These are phyloP conservation scores for Xylaria curta DNA, from an alignment of 495 filamentous ascomycete genomes.

Conservation along the genomic window DNA sequence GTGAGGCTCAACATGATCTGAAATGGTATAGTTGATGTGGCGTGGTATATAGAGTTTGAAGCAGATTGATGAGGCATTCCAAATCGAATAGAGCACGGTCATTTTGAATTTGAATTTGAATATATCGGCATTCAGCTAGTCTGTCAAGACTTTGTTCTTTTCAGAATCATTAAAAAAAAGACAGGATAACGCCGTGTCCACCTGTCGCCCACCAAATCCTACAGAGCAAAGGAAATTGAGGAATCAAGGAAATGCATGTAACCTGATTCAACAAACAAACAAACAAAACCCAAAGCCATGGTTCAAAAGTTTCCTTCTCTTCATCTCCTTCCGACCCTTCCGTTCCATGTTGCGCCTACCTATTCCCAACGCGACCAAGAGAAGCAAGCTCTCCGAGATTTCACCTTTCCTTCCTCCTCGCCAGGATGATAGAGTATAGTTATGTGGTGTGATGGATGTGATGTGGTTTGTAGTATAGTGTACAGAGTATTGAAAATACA, in stretches of 20 bases:
- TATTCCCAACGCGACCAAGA: neutral
- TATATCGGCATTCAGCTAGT: neutral
- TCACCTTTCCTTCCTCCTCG: neutral
- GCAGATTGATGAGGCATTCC: neutral
- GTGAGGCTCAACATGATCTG: neutral
- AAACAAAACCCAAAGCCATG: neutral
- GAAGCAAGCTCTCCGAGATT: neutral
- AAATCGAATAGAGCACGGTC: neutral
- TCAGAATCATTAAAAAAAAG: neutral
- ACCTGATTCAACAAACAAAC: neutral
- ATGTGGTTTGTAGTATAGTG: neutral
- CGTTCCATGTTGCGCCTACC: constrained; percentile 1
- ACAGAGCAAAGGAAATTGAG: neutral
- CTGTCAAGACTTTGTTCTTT: neutral
- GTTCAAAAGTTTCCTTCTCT: neutral
- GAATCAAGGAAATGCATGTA: neutral
- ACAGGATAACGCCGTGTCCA: neutral
- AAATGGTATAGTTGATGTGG: neutral
- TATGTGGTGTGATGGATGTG: neutral
- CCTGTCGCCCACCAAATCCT: neutral
- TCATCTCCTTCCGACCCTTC: neutral
- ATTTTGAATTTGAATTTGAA: neutral
- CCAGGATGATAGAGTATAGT: neutral
- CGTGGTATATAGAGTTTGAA: neutral
- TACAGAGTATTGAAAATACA: constrained; percentile 1